phyloP scores from a whole-genome alignment of 2,329 filamentous ascomycete genomes.

The Hymenoscyphus infarciens region DNA sequence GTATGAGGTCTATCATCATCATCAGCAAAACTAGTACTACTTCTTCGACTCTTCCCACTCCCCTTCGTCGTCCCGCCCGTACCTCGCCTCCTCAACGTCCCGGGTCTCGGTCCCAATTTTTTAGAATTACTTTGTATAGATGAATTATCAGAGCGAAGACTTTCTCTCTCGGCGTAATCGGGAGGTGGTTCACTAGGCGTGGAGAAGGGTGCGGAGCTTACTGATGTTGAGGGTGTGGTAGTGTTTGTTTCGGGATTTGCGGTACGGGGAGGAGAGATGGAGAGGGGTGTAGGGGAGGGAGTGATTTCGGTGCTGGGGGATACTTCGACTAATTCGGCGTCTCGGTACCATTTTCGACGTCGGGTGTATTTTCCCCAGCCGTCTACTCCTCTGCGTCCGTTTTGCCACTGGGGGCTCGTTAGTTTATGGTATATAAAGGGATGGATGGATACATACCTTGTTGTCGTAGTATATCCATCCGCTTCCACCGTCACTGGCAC shows the following conservation, averaged over 20 bases:
- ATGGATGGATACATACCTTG: constrained; percentile 57
- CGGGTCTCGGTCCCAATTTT: constrained; percentile 20
- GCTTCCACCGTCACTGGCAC: constrained; percentile 46
- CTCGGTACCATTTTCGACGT: constrained; percentile 91
- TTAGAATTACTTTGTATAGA: constrained; percentile 20
- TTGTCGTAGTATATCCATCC: constrained; percentile 99
- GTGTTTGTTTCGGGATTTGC: constrained; percentile 20
- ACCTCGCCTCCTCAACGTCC: constrained; percentile 23
- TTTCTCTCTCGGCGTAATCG: constrained; percentile 18
- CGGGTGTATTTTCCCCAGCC: constrained; percentile 95
- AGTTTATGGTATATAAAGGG: constrained; percentile 10
- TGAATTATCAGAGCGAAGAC: constrained; percentile 12
- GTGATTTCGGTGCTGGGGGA: constrained; percentile 42
- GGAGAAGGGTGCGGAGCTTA: constrained; percentile 9
- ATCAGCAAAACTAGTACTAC: constrained; percentile 22
- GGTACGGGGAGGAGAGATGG: constrained; percentile 23
- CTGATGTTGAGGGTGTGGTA: background rate
- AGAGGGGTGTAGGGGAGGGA: constrained; percentile 40
- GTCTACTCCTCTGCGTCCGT: constrained; percentile 77
- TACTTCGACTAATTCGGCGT: constrained; percentile 88
- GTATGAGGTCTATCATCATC: constrained; percentile 46
- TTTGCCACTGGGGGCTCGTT: constrained; percentile 66
- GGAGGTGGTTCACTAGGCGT: constrained; percentile 16
- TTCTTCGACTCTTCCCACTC: constrained; percentile 20
- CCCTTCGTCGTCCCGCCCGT: constrained; percentile 15